Conservation (phyloP, 371 early-diverging fungal genomes). For the Mortierella sp. region DNA sequence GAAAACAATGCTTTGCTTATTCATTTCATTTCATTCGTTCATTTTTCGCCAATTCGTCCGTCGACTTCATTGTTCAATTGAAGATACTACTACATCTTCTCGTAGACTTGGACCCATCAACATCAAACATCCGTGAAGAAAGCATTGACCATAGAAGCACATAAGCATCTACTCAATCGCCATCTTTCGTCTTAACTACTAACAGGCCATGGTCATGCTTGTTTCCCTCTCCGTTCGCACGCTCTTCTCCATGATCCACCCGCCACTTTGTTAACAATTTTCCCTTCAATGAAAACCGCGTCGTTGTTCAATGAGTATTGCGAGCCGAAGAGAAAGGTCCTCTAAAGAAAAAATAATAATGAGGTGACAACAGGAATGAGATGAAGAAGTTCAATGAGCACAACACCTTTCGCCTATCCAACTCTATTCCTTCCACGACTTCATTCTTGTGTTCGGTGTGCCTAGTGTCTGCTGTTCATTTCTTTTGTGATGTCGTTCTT, state of each 20-base stretch:
- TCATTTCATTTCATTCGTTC: constrained; percentile 14
- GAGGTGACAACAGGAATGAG: background rate
- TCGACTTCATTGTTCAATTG: background rate
- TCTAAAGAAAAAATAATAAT: too few relatives aligned
- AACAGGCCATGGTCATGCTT: background rate
- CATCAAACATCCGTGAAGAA: background rate
- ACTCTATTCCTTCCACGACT: background rate
- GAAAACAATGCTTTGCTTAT: background rate
- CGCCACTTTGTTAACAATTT: too few relatives aligned
- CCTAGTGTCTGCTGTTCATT: background rate
- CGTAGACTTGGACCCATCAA: background rate
- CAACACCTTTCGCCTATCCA: background rate
- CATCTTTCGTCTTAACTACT: background rate
- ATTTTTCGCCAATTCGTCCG: background rate
- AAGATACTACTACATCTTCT: background rate
- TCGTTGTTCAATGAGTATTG: too few relatives aligned
- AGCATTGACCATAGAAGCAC: background rate
- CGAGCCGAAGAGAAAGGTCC: too few relatives aligned
- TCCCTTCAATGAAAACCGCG: too few relatives aligned
- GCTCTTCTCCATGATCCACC: background rate
- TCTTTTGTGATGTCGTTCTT: background rate
- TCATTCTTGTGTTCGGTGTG: constrained; percentile 7
- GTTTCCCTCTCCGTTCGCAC: background rate
- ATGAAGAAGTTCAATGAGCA: background rate
- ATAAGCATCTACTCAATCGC: background rate